These are phyloP conservation scores for Crithidia fasciculata DNA, from an alignment of 208 protist genomes.

Conservation along the genomic window DNA sequence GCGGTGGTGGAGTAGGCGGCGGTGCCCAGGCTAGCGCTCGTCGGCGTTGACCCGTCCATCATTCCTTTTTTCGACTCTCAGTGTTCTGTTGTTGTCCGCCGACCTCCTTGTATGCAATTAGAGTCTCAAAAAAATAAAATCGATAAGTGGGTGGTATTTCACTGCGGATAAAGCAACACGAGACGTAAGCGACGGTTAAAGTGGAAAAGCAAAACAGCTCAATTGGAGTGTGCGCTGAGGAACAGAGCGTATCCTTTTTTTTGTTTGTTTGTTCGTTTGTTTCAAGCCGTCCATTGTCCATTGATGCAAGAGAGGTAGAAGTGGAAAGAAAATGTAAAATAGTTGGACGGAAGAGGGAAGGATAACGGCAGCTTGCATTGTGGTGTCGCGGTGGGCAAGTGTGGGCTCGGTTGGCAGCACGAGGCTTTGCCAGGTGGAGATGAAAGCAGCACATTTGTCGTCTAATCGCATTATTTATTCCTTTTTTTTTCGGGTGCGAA, in stretches of 20 bases:
- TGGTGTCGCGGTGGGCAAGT: not conserved
- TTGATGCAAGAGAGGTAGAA: not conserved
- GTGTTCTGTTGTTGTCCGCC: too few species aligned
- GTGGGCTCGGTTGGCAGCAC: too few species aligned
- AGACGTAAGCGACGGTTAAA: not conserved
- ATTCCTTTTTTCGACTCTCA: not conserved
- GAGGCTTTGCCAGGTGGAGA: too few species aligned
- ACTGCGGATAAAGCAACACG: not conserved
- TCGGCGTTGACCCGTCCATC: not conserved
- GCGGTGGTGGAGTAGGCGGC: not conserved
- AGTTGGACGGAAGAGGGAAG: not conserved
- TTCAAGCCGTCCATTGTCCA: too few species aligned
- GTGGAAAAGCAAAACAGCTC: too few species aligned
- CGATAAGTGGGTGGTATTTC: not conserved
- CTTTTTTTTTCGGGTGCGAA: too few species aligned
- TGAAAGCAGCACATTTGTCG: too few species aligned
- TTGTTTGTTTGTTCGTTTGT: too few species aligned
- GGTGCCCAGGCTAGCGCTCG: not conserved
- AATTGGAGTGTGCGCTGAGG: too few species aligned
- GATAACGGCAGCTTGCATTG: not conserved
- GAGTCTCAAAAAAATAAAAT: conserved; percentile 1
- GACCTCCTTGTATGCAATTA: not conserved
- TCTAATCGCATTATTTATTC: too few species aligned
- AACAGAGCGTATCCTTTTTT: not conserved
- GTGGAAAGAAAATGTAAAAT: not conserved